These are phyloP conservation scores for Cicer arietinum DNA, from an alignment of 306 rosid species.

Conservation along the genomic window DNA sequence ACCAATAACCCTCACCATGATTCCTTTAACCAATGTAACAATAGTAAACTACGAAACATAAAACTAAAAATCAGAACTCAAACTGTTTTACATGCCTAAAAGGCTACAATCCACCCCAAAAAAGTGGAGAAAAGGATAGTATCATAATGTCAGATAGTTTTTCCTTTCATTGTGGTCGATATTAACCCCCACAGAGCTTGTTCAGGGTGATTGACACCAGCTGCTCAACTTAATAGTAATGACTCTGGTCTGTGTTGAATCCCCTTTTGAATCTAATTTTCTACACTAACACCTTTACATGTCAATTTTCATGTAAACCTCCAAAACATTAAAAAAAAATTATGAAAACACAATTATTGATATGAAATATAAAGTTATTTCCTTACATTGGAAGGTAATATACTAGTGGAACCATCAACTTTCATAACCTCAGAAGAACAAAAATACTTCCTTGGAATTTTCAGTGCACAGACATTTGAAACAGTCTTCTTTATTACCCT, in stretches of 20 bases:
- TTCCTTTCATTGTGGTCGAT: too few species aligned
- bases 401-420: constrained; percentile 51
- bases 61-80: not conserved
- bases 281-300: not conserved
- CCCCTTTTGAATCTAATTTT: not conserved
- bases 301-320: not conserved
- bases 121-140: not conserved
- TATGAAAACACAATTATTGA: not conserved
- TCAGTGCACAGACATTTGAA: constrained; percentile 49
- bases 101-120: constrained; percentile 7
- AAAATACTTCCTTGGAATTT: constrained; percentile 51
- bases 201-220: too few species aligned
- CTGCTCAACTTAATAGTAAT: too few species aligned
- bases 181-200: too few species aligned
- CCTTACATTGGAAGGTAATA: constrained; percentile 52
- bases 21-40: constrained; percentile 9
- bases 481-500: constrained; percentile 62
- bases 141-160: too few species aligned
- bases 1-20: constrained; percentile 5
- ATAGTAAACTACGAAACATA: constrained; percentile 12
- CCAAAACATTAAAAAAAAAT: not conserved
- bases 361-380: constrained; percentile 12
- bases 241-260: too few species aligned
- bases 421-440: constrained; percentile 55
- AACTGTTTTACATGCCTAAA: not conserved